Evolutionary conservation across 2,329 filamentous ascomycete genomes (phyloP), one percentile per base, ranked within the genome.

Genomic region (Colletotrichum horii): DNA sequence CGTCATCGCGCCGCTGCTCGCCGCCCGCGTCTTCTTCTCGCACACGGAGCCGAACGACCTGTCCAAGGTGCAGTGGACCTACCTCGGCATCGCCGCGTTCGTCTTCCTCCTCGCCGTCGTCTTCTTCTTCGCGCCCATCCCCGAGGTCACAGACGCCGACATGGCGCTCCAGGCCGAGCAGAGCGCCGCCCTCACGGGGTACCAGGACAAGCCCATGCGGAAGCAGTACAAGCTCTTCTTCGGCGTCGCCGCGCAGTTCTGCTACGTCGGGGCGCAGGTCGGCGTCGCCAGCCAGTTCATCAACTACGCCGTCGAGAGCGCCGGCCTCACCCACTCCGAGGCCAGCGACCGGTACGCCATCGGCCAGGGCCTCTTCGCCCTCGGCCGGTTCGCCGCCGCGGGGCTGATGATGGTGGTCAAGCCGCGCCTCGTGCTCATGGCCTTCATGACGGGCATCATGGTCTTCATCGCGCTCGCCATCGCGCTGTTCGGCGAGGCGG

Each of bases 31-130:
- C 65, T 92, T 93, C 83, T 93, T 93, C 81, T 88, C 88, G 56
- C 84, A 89, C 67, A 89, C 87, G 1, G 86, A 85, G 66, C 83
- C 82, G 12, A 81, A 87, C n/a, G 87, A 88, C 4, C 82, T 93
- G 69, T 83, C 86, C 78, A 93, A 90, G 69, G 91, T 93, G 11
- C 91, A 93, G 80, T 93, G 91, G 90, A 89, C 90, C 3, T 93
- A 93, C 78, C 86, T 93, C 4, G 91, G 89, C 6, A 91, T 93
- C 36, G 91, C 91, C 4, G 85, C 86, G 77, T 93, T 93, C 74
- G 90, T 92, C 30, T 89, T 88, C 76, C 73, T 89, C 12, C 85
- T 93, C 2, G 88, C 90, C 1, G 83, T 88, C 3, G 85, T 93
- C 12, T 93, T 93, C 82, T 91, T 89, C 80, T 87, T 93, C 71